Evolutionary conservation across 1,139 yeast genomes (phyloP), one percentile per base, ranked within the genome.

Genomic region (Candida freyschussii): DNA sequence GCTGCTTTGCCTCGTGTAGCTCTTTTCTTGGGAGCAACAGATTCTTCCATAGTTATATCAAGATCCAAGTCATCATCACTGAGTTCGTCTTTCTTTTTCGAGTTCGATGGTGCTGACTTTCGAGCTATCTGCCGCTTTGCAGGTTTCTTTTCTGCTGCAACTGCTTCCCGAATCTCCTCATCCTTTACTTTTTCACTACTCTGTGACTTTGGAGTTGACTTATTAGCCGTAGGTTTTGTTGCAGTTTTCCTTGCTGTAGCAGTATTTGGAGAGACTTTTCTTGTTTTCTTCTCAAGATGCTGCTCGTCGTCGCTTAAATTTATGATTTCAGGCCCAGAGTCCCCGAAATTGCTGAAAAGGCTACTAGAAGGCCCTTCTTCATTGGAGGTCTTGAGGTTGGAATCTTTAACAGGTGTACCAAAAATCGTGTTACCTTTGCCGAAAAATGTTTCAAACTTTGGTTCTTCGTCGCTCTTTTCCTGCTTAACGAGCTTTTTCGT

Each of bases 1-100:
- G 39, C 39, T 5, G 55, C 43, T 17, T 43, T 33, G 9, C 52
- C 47, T 35, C 62, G 50, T 7, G 43, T 37, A 10, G 54, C 20
- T 32, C 62, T 52, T 11, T 37, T 32, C 22, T 43, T 41, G 24
- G 46, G 41, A 5, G 31, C 29, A 9, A 35, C 32, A 11, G 26
- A 19, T 14, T 20, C 34, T 21, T 24, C 37, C 17, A 39, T 27
- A 9, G 17, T 33, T 12, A 42, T 18, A 12, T 40, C 40, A 7
- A 40, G 17, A 21, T 37, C 45, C n/a, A 36, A 29, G 15, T 44
- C 48, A 15, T 40, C 47, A 13, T 41, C 44, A 17, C 32, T 19
- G 10, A 24, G 24, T 3, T 23, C 26, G 17, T 21, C 27, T 8
- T 25, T 21, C 17, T 29, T 29, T 6, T 16, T n/a, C n/a, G n/a